Base-by-base conservation (phyloP, 805 yeast species). In the Candida loeiensis region DNA sequence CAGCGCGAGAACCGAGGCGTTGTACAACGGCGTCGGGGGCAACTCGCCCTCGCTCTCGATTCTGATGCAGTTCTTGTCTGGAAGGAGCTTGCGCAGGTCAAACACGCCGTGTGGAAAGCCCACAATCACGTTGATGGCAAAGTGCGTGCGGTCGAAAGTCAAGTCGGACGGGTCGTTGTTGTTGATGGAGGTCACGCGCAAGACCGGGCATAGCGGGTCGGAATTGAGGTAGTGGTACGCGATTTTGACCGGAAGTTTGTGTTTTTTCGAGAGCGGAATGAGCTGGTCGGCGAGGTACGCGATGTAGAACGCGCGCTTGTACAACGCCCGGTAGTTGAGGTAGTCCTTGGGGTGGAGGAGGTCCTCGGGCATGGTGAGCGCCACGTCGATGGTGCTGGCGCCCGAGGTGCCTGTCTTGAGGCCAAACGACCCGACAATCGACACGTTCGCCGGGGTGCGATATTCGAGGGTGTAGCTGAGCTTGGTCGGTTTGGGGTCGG, bases 361-460 rank as follows among this genome's bases (percentile, higher is more conserved):
- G 19, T 66, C 63, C 37, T 66, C 63, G 4, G 97, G 96, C 90
- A 93, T 91, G 3, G 86, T 80, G 29, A 91, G 69, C 22, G 85
- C 73, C 20, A 93, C 74, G 58, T 93, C 99, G 16, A 91, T 76
- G 4, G 86, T 67, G 31, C 34, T 39, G 8, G 34, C 34, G 7
- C 29, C 30, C 22, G n/a, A 14, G 6, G 38, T 29, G 2, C 85
- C 88, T 0, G 95, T 80, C 52, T 87, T 87, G 48, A 91, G 69
- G 3, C 96, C 93, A 66, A 87, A 91, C 5, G 95, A 80, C 1
- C 99, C 98, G 6, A 87, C 83, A 28, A 93, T 72, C 6, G 89
- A 78, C 11, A 91, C 79, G 48, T 79, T 80, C 41, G 74, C 75
- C 0, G 98, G 99, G 12, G 79, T 69, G 34, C 64, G 60, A 58